Conservation (phyloP, 441 rosid species). For the Erodium chrysanthum region DNA sequence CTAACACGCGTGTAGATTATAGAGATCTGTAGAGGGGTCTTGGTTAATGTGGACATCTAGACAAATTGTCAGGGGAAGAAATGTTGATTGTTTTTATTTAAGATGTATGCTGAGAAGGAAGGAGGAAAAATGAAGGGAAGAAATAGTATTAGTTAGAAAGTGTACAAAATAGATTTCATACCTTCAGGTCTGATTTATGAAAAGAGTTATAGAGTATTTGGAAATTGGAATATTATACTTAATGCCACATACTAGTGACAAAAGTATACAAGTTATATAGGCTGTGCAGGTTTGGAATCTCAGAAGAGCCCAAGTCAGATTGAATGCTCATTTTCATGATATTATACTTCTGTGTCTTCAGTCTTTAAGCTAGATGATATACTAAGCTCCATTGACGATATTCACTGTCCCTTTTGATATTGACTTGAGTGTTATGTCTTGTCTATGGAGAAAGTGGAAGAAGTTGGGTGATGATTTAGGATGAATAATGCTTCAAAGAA, state of each 20-base stretch:
- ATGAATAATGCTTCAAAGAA: slow-evolving; percentile 1
- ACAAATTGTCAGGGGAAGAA: neutral
- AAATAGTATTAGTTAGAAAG: neutral
- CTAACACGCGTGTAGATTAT: neutral
- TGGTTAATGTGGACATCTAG: slow-evolving; percentile 1
- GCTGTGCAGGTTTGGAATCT: neutral
- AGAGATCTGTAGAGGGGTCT: neutral
- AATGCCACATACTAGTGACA: neutral
- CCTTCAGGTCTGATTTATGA: neutral
- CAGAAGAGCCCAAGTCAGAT: neutral
- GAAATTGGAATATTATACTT: neutral
- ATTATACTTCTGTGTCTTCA: neutral
- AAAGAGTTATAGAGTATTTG: neutral
- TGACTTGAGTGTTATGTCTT: neutral
- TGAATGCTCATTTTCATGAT: neutral
- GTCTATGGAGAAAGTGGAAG: neutral
- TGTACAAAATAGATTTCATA: neutral
- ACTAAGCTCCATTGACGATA: neutral
- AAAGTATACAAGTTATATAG: neutral
- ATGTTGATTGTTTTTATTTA: neutral
- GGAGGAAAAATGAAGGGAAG: neutral
- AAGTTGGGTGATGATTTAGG: neutral
- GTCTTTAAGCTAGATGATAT: neutral
- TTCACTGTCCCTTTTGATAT: neutral
- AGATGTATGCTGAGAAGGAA: neutral